Evolutionary conservation across 768 basidiomycete species (phyloP).

Genomic region (Antrodiella citrinella): DNA sequence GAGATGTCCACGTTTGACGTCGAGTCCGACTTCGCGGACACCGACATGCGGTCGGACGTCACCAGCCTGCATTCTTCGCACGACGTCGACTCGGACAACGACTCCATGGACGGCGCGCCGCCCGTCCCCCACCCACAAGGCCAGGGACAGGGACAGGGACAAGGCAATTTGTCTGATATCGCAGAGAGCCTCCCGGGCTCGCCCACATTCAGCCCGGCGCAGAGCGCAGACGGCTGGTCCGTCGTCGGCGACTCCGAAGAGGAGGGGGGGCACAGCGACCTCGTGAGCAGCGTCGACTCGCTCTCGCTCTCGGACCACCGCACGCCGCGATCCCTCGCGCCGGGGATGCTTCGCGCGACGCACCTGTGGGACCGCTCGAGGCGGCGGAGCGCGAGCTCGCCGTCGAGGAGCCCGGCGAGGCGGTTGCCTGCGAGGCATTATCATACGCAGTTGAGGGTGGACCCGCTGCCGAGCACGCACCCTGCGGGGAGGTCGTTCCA

Average conservation of each 20-base stretch:
- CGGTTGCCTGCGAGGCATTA: slow-evolving; percentile 21
- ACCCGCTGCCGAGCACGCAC: slow-evolving; percentile 4
- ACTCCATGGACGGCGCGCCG: slow-evolving; percentile 17
- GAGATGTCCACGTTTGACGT: slow-evolving; percentile 46
- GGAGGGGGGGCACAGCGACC: slow-evolving; percentile 16
- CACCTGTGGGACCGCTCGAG: slow-evolving; percentile 21
- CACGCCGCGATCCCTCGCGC: slow-evolving; percentile 15
- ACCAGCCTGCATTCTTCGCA: not conserved
- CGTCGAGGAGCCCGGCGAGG: slow-evolving; percentile 46
- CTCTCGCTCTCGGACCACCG: slow-evolving; percentile 26
- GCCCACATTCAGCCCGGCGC: slow-evolving; percentile 23
- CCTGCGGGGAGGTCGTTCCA: slow-evolving; percentile 15
- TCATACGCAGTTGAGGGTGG: slow-evolving; percentile 8
- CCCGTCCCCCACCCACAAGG: not conserved
- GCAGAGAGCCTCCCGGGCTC: slow-evolving; percentile 16
- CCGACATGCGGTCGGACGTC: slow-evolving; percentile 19
- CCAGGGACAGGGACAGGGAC: not conserved
- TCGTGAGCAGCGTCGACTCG: slow-evolving; percentile 25
- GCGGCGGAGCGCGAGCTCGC: slow-evolving; percentile 39
- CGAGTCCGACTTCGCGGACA: slow-evolving; percentile 30
- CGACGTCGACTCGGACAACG: slow-evolving; percentile 11
- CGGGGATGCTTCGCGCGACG: slow-evolving; percentile 14
- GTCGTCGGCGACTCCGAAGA: slow-evolving; percentile 24
- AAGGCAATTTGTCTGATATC: slow-evolving; percentile 16
- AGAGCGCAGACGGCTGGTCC: slow-evolving; percentile 30